phyloP scores from a whole-genome alignment of 2,329 filamentous ascomycete genomes.

The Hypoxylon sp. region DNA sequence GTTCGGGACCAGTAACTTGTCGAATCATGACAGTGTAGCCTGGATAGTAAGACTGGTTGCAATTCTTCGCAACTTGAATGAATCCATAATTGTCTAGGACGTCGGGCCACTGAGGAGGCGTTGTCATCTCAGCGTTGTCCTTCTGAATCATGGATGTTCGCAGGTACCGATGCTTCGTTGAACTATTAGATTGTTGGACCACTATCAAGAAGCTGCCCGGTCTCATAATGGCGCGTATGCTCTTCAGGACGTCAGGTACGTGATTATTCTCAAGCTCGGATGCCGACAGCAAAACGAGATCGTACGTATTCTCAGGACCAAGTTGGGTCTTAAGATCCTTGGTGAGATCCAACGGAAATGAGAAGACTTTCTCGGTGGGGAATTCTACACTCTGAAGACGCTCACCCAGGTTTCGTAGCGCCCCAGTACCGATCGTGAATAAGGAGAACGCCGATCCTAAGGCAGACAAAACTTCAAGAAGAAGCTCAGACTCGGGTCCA shows the following conservation, averaged over 20 bases:
- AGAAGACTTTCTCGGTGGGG: conserved; percentile 25
- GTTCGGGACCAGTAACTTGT: conserved; percentile 53
- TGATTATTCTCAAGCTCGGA: conserved; percentile 53
- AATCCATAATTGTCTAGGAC: conserved; percentile 57
- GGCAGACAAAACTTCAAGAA: conserved; percentile 53
- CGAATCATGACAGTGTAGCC: conserved; percentile 59
- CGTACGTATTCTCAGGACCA: conserved; percentile 38
- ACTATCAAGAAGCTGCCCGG: conserved; percentile 59
- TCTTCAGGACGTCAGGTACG: conserved; percentile 42
- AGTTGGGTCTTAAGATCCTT: conserved; percentile 34
- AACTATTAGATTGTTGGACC: conserved; percentile 35
- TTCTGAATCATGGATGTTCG: conserved; percentile 10
- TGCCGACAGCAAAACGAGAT: conserved; percentile 57
- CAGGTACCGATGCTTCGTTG: conserved; percentile 44
- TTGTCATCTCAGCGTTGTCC: conserved; percentile 42
- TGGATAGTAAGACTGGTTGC: conserved; percentile 53
- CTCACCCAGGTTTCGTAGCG: conserved; percentile 35
- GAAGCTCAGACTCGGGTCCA: conserved; percentile 52
- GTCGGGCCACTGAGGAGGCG: conserved; percentile 56
- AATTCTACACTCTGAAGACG: conserved; percentile 11
- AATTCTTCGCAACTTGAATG: conserved; percentile 50
- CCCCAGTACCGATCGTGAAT: conserved; percentile 49
- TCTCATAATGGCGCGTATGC: conserved; percentile 54
- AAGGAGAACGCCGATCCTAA: conserved; percentile 54
- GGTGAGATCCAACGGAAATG: conserved; percentile 46